These are phyloP conservation scores for Hymenoscyphus scutula DNA, from an alignment of 2,329 filamentous ascomycete species.

Conservation along the genomic window DNA sequence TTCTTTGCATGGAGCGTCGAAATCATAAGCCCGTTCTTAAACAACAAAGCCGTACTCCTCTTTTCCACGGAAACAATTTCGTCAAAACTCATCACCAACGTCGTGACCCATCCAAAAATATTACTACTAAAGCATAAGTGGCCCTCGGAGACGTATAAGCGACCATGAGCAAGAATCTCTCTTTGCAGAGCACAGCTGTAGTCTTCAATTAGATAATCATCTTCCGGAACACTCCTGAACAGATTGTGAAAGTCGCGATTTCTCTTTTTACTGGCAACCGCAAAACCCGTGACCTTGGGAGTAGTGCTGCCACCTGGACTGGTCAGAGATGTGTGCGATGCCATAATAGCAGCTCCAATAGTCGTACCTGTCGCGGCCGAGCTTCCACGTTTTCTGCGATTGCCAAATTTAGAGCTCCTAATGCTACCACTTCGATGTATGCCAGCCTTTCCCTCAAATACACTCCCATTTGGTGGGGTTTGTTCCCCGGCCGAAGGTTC, in stretches of 20 bases:
- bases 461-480: conserved; percentile 63
- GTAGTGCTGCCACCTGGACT: conserved; percentile 55
- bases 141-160: conserved; percentile 93
- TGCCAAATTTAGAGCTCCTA: conserved; percentile 53
- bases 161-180: conserved; percentile 90
- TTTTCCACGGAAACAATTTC: conserved; percentile 97
- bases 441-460: conserved; percentile 59
- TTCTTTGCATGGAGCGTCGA: conserved; percentile 94
- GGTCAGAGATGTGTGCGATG: conserved; percentile 68
- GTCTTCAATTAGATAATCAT: conserved; percentile 97
- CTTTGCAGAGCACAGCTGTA: conserved; percentile 95
- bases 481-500: conserved; percentile 55
- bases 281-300: conserved; percentile 87
- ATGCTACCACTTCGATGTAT: conserved; percentile 60
- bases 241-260: conserved; percentile 92
- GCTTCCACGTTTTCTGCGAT: conserved; percentile 75
- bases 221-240: conserved; percentile 95
- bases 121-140: conserved; percentile 99
- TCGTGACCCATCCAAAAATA: conserved; percentile 97
- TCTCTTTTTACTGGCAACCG: conserved; percentile 91
- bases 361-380: conserved; percentile 61
- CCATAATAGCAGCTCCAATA: conserved; percentile 69
- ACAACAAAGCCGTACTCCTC: conserved; percentile 89
- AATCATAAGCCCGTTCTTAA: conserved; percentile 96
- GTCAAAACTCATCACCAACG: conserved; percentile 95